A percentile compares a stretch with the other conserved stretches of the same genome.
Evolutionary conservation across 2,329 filamentous ascomycete genomes (phyloP).

Genomic region (Orbilia quercus): DNA sequence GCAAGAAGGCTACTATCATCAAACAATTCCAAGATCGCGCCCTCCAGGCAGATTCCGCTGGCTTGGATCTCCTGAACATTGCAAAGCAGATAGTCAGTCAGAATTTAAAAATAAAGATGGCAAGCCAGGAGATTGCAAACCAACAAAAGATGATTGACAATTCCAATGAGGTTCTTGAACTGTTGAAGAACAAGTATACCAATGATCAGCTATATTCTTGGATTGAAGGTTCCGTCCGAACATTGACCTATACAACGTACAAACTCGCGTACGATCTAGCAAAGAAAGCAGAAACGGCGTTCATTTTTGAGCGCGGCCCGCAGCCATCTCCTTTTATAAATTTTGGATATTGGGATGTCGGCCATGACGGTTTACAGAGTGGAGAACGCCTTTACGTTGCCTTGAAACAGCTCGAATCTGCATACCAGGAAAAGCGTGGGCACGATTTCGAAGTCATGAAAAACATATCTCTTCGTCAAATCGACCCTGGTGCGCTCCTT

Average conservation of each 20-base stretch:
- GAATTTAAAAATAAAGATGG: too few relatives aligned
- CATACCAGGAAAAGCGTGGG: too few relatives aligned
- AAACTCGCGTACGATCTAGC: slow-evolving; percentile 27
- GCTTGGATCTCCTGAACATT: too few relatives aligned
- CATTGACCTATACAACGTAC: slow-evolving; percentile 17
- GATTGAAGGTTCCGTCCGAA: not conserved
- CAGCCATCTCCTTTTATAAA: slow-evolving; percentile 1
- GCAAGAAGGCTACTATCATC: too few relatives aligned
- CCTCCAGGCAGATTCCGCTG: too few relatives aligned
- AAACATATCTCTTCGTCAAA: slow-evolving; percentile 61
- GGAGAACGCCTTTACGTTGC: slow-evolving; percentile 60
- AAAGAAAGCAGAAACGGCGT: slow-evolving; percentile 25
- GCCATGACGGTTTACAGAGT: slow-evolving; percentile 62
- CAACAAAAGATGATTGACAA: too few relatives aligned
- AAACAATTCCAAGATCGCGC: too few relatives aligned
- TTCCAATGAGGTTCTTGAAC: too few relatives aligned
- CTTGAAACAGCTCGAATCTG: slow-evolving; percentile 59
- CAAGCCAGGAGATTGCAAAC: too few relatives aligned
- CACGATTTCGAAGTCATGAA: slow-evolving; percentile 62
- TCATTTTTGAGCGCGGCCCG: slow-evolving; percentile 16
- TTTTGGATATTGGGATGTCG: slow-evolving; percentile 59
- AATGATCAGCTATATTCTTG: too few relatives aligned
- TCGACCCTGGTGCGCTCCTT: slow-evolving; percentile 60
- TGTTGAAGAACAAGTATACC: too few relatives aligned
- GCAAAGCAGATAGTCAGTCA: too few relatives aligned